phyloP scores from a whole-genome alignment of 495 filamentous ascomycete genomes.

The Collariella sp. region DNA sequence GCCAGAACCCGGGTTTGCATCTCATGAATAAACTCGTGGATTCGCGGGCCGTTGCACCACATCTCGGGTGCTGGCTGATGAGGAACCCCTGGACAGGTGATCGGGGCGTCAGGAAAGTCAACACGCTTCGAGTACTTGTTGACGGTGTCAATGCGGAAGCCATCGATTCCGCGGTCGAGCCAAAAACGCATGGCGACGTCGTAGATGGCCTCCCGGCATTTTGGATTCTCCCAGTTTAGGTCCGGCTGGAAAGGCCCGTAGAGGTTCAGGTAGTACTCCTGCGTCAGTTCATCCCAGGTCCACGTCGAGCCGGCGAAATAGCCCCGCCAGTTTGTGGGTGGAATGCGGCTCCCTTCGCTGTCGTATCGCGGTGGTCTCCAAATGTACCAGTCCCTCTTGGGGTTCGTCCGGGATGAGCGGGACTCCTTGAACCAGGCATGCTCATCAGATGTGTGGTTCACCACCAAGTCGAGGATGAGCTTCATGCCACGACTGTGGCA shows the following conservation, averaged over 20 bases:
- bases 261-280: constrained; percentile 61
- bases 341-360: constrained; percentile 44
- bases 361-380: constrained; percentile 52
- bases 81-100: constrained; percentile 30
- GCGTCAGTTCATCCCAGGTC: constrained; percentile 50
- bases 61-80: constrained; percentile 39
- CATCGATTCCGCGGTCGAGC: constrained; percentile 54
- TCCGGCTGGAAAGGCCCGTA: constrained; percentile 56
- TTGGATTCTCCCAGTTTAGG: constrained; percentile 60
- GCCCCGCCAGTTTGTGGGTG: constrained; percentile 60
- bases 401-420: constrained; percentile 44
- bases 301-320: constrained; percentile 47
- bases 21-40: constrained; percentile 54
- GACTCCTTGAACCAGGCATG: constrained; percentile 63
- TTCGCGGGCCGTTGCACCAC: constrained; percentile 52
- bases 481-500: constrained; percentile 52
- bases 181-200: constrained; percentile 54
- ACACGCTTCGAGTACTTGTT: constrained; percentile 57
- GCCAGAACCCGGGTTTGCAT: constrained; percentile 46
- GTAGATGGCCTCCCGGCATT: constrained; percentile 52
- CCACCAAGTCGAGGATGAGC: constrained; percentile 61
- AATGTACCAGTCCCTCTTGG: constrained; percentile 60
- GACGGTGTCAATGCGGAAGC: constrained; percentile 61
- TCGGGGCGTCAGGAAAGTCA: constrained; percentile 49
- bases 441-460: constrained; percentile 64